Conservation (phyloP, 225 moss, liverwort and hornwort species). For the Asterella californica region DNA sequence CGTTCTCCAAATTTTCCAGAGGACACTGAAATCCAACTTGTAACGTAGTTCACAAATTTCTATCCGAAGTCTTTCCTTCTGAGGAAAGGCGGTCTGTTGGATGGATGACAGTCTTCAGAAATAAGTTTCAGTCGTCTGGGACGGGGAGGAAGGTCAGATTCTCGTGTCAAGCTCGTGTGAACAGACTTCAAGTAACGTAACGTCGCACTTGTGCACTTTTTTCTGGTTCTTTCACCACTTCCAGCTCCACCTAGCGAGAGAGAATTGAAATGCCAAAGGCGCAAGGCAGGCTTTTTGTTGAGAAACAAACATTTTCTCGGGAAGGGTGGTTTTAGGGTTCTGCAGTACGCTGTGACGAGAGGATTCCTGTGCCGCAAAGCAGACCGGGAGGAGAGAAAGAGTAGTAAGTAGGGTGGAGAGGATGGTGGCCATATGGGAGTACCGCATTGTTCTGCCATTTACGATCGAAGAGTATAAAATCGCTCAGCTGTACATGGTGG, state of each 20-base stretch:
- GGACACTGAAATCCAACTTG: background rate
- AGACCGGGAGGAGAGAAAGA: background rate
- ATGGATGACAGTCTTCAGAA: background rate
- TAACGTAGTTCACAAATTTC: background rate
- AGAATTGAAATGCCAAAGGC: background rate
- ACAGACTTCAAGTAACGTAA: background rate
- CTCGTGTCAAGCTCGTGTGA: background rate
- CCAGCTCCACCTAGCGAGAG: background rate
- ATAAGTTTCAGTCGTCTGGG: background rate
- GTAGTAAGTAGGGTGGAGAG: background rate
- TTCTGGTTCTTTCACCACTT: background rate
- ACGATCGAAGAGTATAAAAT: constrained; percentile 91
- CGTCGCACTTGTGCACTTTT: background rate
- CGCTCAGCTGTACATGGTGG: constrained; percentile 98
- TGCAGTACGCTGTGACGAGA: background rate
- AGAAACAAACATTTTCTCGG: background rate
- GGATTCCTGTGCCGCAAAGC: background rate
- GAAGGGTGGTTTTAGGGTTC: constrained; percentile 16
- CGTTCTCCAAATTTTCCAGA: too few species aligned
- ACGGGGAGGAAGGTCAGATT: background rate
- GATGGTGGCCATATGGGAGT: constrained; percentile 54
- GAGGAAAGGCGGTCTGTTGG: background rate
- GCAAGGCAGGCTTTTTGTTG: background rate
- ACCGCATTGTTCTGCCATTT: constrained; percentile 77
- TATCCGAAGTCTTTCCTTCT: background rate